Evolutionary conservation across 164 flowering plant genomes (phyloP), one percentile per base, ranked within the genome.

Genomic region (Platanus orientalis): DNA sequence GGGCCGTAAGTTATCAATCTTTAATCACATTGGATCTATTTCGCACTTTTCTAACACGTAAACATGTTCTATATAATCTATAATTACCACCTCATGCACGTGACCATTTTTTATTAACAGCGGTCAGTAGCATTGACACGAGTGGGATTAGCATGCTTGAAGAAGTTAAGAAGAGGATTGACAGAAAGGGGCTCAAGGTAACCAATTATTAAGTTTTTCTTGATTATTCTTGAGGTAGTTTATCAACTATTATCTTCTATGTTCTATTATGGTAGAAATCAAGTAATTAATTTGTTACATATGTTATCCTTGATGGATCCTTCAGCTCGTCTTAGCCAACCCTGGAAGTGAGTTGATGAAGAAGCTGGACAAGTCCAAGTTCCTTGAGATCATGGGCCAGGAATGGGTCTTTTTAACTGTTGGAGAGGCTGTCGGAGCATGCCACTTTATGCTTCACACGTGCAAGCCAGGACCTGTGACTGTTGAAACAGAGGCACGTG

Each of bases 311-410:
- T 58, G 29, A 24, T 59, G 23, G 16, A 36, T 48, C 2, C 6
- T 42, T n/a, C 48, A 87, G 88, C 81, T 87, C 29, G 84, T 74
- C 10, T 48, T 87, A 64, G 88, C 78, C 2, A 87, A 84, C 61
- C 92, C 90, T 21, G 86, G 85, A 53, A 80, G 78, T 0, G 90
- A 87, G 62, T 86, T 87, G 72, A 79, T 81, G 76, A 87, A 87
- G 81, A 87, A 87, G 68, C 76, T 87, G 4, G 65, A 71, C 72
- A 84, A 82, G 67, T 67, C 86, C 1, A 77, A 82, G 51, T 62
- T 79, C 21, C 36, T 84, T 0, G 88, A 81, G 54, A 23, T 20
- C 1, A 20, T 87, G 45, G 92, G 92, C 0, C 67, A 77, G 23
- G 86, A 84, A 44, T 81, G 86, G 83, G 76, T 87, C 13, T 80